Percentiles rank a stretch among this genome's conserved stretches.
Conservation (phyloP, 1,139 yeast genomes). For the Maudiozyma humilis region DNA sequence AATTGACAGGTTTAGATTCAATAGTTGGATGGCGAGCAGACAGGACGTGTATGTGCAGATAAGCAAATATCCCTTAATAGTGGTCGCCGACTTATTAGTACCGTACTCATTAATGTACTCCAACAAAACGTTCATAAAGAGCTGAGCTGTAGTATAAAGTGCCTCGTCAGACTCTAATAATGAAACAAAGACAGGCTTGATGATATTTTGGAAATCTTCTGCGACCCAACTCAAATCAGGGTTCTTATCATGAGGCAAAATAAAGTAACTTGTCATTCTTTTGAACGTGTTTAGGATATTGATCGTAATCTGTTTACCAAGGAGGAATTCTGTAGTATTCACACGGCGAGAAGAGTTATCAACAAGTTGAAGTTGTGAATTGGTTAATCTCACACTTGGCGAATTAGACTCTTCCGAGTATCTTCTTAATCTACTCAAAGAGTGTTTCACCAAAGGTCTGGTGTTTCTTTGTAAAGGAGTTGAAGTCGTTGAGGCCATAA, state of each 20-base stretch:
- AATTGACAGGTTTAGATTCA: slow-evolving; percentile 20
- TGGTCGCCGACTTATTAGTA: slow-evolving; percentile 11
- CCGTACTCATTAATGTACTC: slow-evolving; percentile 18
- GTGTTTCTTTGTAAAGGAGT: slow-evolving; percentile 11
- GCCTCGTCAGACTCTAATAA: slow-evolving; percentile 17
- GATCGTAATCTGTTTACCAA: slow-evolving; percentile 23
- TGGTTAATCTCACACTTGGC: background rate
- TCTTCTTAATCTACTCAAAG: slow-evolving; percentile 8
- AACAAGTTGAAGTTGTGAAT: background rate
- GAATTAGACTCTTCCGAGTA: slow-evolving; percentile 10
- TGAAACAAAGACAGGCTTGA: slow-evolving; percentile 22
- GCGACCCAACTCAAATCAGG: slow-evolving; percentile 19
- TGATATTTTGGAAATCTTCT: slow-evolving; percentile 19
- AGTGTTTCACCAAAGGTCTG: slow-evolving; percentile 7
- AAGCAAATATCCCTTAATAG: slow-evolving; percentile 17
- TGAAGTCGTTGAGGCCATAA: slow-evolving; percentile 9
- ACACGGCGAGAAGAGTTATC: background rate
- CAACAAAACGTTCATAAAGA: slow-evolving; percentile 19
- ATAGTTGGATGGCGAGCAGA: slow-evolving; percentile 23
- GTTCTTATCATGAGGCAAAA: slow-evolving; percentile 18
- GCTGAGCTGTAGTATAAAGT: slow-evolving; percentile 16
- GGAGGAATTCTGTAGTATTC: slow-evolving; percentile 8
- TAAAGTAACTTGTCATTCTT: slow-evolving; percentile 20
- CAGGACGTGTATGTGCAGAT: slow-evolving; percentile 20
- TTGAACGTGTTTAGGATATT: slow-evolving; percentile 27